A percentile compares a stretch with the other conserved stretches of the same genome.
phyloP scores from a whole-genome alignment of 495 filamentous ascomycete species.

The Aspergillus affinis region DNA sequence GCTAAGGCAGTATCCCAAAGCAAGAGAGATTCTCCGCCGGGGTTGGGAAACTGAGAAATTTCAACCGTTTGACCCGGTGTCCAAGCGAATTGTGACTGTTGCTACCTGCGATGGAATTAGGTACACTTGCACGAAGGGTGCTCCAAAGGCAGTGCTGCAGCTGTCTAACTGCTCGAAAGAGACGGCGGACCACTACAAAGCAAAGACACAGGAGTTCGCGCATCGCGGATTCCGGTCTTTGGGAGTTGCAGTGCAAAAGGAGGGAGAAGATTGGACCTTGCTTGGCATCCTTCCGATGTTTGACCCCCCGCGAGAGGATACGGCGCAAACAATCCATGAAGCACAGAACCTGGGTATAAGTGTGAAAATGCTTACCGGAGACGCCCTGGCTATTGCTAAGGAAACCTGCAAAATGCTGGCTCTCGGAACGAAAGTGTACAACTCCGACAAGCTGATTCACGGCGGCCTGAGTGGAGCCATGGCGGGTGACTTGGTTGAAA shows the following conservation, averaged over 20 bases:
- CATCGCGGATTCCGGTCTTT: slow-evolving; percentile 74
- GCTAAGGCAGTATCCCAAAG: slow-evolving; percentile 65
- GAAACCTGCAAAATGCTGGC: slow-evolving; percentile 77
- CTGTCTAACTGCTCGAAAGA: slow-evolving; percentile 61
- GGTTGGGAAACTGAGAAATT: slow-evolving; percentile 71
- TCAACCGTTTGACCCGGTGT: slow-evolving; percentile 72
- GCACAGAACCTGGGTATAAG: slow-evolving; percentile 69
- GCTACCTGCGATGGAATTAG: slow-evolving; percentile 59
- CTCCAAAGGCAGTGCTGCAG: slow-evolving; percentile 68
- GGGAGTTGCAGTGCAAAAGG: slow-evolving; percentile 66
- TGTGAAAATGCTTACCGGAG: slow-evolving; percentile 76
- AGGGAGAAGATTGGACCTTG: slow-evolving; percentile 61
- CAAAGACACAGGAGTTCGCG: slow-evolving; percentile 70
- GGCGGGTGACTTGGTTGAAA: slow-evolving; percentile 69
- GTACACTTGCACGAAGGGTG: slow-evolving; percentile 70
- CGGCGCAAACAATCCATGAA: slow-evolving; percentile 72
- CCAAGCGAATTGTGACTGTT: slow-evolving; percentile 68
- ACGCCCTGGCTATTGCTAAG: slow-evolving; percentile 73
- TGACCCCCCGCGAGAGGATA: slow-evolving; percentile 72
- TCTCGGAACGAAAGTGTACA: slow-evolving; percentile 74
- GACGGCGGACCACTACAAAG: slow-evolving; percentile 58
- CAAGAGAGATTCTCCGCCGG: slow-evolving; percentile 59
- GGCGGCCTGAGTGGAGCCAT: slow-evolving; percentile 68
- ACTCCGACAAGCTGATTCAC: slow-evolving; percentile 68
- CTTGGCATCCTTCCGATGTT: slow-evolving; percentile 75